Conservation (phyloP, 352 stramenopile genomes). For the Plasmopara muralis region DNA sequence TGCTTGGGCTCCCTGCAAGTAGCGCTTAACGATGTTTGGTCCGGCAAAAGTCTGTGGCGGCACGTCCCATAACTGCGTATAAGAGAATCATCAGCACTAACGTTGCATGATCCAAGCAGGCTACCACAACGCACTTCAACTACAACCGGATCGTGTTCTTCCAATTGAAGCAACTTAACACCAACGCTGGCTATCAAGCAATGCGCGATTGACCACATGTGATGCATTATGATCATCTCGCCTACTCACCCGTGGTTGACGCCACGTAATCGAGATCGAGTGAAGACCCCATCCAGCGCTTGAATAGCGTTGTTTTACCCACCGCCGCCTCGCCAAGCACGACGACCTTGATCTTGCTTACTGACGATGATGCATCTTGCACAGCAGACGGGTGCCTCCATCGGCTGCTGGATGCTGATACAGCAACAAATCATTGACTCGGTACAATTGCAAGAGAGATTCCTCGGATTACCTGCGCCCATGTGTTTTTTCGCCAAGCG, state of each 20-base stretch:
- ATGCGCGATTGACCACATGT: background rate
- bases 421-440: slow-evolving; percentile 11
- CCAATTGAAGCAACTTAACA: slow-evolving; percentile 47
- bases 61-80: slow-evolving; percentile 50
- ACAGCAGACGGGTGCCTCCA: slow-evolving; percentile 15
- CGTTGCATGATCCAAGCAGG: background rate
- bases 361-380: slow-evolving; percentile 2
- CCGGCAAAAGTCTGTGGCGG: slow-evolving; percentile 44
- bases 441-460: background rate
- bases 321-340: slow-evolving; percentile 32
- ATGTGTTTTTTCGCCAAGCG: background rate
- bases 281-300: slow-evolving; percentile 31
- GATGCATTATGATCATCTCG: background rate
- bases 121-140: slow-evolving; percentile 31
- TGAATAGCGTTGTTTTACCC: slow-evolving; percentile 54
- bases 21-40: slow-evolving; percentile 37
- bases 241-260: slow-evolving; percentile 35
- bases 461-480: background rate
- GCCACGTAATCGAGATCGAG: slow-evolving; percentile 16
- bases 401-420: slow-evolving; percentile 13
- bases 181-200: slow-evolving; percentile 33
- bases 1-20: slow-evolving; percentile 28
- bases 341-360: slow-evolving; percentile 42
- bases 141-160: slow-evolving; percentile 26
- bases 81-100: slow-evolving; percentile 3